Base-by-base conservation (phyloP, 1,284 basidiomycete species). In the Heterobasidion occidentale region DNA sequence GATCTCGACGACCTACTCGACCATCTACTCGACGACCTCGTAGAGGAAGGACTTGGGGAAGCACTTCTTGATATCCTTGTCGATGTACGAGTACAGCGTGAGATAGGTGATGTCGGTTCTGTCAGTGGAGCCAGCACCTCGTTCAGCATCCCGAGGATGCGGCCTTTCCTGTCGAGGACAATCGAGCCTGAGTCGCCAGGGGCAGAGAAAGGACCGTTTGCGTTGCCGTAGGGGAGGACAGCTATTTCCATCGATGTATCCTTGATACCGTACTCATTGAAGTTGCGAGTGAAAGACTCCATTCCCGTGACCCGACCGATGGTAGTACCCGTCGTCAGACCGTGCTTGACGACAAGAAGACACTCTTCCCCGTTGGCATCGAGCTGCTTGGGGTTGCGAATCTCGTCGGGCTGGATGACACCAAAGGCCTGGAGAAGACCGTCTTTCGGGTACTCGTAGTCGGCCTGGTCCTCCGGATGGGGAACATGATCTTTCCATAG, bases 301-400 rank as follows among this genome's bases (percentile, higher is more conserved):
- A 64, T n/a, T 27, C 61, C 62, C 42, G 27, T 65, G 52, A 57
- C 61, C 46, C 66, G 64, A 50, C 67, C 68, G 52, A 68, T 15
- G 42, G 68, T 70, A 46, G 64, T 64, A 12, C 64, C 66, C 14
- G 68, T 70, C 36, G 65, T 51, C 9, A 42, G 9, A 2, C 69
- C 64, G 57, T 67, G 66, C 61, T 70, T 70, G 44, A 70, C 58
- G 9, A 65, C 68, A 46, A 62, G 57, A n/a, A 70, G 56, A 17
- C 56, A 58, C 58, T 59, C 58, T 45, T 65, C 55, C 46, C 56
- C 56, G 54, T 68, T 52, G 55, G 46, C 56, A 55, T 69, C 64
- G 55, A 65, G 58, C 15, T 65, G 59, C 56, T 57, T 42, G 12
- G 69, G 68, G 35, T 64, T 52, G 61, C 60, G 60, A 5, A 70